A percentile compares a stretch with the other conserved stretches of the same genome.
These are phyloP conservation scores for Yamadazyma blattariae DNA, from an alignment of 1,139 yeast genomes.

Conservation along the genomic window DNA sequence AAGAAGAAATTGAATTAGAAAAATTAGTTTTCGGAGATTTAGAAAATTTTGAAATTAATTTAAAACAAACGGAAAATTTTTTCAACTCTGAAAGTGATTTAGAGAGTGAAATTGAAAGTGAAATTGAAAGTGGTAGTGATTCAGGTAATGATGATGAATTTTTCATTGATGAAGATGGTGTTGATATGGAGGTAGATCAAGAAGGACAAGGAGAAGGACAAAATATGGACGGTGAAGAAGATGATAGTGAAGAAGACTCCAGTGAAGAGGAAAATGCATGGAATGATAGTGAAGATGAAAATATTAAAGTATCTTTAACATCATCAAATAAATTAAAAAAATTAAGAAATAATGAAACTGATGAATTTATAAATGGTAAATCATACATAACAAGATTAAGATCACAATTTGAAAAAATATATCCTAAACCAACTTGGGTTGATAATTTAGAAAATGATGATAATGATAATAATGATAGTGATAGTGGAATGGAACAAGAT, in stretches of 20 bases:
- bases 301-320: slow-evolving; percentile 56
- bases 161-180: slow-evolving; percentile 55
- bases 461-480: slow-evolving; percentile 20
- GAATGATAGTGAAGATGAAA: slow-evolving; percentile 92
- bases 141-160: slow-evolving; percentile 34
- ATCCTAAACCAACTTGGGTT: slow-evolving; percentile 90
- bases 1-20: slow-evolving; percentile 75
- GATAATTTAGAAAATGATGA: slow-evolving; percentile 26
- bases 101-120: slow-evolving; percentile 9
- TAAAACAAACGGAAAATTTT: slow-evolving; percentile 57
- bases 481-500: slow-evolving; percentile 15
- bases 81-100: slow-evolving; percentile 37
- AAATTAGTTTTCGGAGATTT: slow-evolving; percentile 87
- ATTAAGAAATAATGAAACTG: slow-evolving; percentile 63
- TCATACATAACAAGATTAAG: slow-evolving; percentile 73
- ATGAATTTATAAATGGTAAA: slow-evolving; percentile 57
- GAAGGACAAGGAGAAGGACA: slow-evolving; percentile 30
- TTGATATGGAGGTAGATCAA: slow-evolving; percentile 49
- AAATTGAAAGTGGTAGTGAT: slow-evolving; percentile 20
- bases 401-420: slow-evolving; percentile 80
- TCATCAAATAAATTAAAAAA: slow-evolving; percentile 65
- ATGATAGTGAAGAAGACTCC: slow-evolving; percentile 27
- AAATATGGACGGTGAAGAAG: slow-evolving; percentile 19
- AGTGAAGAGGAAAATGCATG: slow-evolving; percentile 54
- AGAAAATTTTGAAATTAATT: slow-evolving; percentile 70